These are phyloP conservation scores for Pisolithus orientalis DNA, from an alignment of 768 basidiomycete species.

Conservation along the genomic window DNA sequence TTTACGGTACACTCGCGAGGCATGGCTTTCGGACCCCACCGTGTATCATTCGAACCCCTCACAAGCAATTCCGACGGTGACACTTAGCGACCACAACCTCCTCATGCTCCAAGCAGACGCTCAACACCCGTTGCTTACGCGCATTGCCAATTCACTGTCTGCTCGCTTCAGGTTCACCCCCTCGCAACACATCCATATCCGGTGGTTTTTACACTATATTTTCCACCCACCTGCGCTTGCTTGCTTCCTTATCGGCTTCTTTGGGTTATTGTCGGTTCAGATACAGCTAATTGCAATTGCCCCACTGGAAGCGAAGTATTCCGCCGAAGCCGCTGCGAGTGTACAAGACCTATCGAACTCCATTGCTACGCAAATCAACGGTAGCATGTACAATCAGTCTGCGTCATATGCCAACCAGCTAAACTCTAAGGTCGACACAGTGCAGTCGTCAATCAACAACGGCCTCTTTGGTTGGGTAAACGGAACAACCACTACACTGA, in stretches of 20 bases:
- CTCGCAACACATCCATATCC: slow-evolving; percentile 58
- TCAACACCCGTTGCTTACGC: slow-evolving; percentile 68
- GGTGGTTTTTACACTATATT: slow-evolving; percentile 89
- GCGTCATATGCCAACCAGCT: slow-evolving; percentile 67
- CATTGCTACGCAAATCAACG: slow-evolving; percentile 74
- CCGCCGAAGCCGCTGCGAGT: slow-evolving; percentile 53
- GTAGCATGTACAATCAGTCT: slow-evolving; percentile 79
- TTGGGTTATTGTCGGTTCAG: slow-evolving; percentile 82
- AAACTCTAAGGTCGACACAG: slow-evolving; percentile 61
- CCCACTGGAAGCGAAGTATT: slow-evolving; percentile 66
- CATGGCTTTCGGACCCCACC: slow-evolving; percentile 72
- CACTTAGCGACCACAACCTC: slow-evolving; percentile 70
- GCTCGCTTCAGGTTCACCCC: slow-evolving; percentile 48
- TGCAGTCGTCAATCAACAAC: slow-evolving; percentile 77
- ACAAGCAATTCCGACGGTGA: slow-evolving; percentile 40
- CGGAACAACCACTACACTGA: slow-evolving; percentile 79
- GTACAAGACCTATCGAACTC: slow-evolving; percentile 60
- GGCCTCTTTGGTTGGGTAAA: slow-evolving; percentile 96
- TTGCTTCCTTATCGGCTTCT: slow-evolving; percentile 87
- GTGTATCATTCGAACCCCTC: slow-evolving; percentile 34
- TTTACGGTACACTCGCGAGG: slow-evolving; percentile 64
- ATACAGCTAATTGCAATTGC: slow-evolving; percentile 77
- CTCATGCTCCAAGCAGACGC: slow-evolving; percentile 65
- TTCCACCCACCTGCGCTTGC: slow-evolving; percentile 88
- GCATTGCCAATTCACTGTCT: slow-evolving; percentile 51